Evolutionary conservation across 768 basidiomycete genomes (phyloP).

Genomic region (Lentinula sp.): DNA sequence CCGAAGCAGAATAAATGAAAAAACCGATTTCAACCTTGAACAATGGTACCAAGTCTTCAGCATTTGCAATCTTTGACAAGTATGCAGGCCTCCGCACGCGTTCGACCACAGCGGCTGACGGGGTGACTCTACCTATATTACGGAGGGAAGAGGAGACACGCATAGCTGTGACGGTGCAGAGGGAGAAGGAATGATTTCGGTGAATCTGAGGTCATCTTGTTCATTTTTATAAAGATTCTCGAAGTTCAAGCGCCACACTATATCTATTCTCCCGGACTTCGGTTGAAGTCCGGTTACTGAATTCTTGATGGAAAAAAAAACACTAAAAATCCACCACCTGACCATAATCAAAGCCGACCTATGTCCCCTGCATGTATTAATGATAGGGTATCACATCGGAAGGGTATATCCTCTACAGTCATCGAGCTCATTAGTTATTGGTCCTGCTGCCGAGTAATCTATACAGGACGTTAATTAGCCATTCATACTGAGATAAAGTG

Average conservation of each 20-base stretch:
- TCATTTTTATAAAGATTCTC: not conserved
- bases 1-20: not conserved
- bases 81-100: slow-evolving; percentile 34
- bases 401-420: not conserved
- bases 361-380: not conserved
- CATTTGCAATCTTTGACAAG: slow-evolving; percentile 26
- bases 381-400: not conserved
- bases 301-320: too few relatives aligned
- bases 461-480: not conserved
- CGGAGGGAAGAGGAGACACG: slow-evolving; percentile 22
- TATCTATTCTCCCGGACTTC: not conserved
- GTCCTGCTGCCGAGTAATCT: not conserved
- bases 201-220: too few relatives aligned
- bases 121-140: slow-evolving; percentile 15
- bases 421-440: not conserved
- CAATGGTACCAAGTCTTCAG: slow-evolving; percentile 33
- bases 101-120: slow-evolving; percentile 32
- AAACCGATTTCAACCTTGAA: slow-evolving; percentile 27
- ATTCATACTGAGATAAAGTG: not conserved
- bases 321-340: too few relatives aligned
- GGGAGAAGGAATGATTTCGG: not conserved
- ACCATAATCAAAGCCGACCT: too few relatives aligned
- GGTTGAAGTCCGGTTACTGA: too few relatives aligned
- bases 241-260: not conserved
- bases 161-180: slow-evolving; percentile 16